These are phyloP conservation scores for Dryadomyces quercivorus DNA, from an alignment of 2,329 filamentous ascomycete genomes.

Conservation along the genomic window DNA sequence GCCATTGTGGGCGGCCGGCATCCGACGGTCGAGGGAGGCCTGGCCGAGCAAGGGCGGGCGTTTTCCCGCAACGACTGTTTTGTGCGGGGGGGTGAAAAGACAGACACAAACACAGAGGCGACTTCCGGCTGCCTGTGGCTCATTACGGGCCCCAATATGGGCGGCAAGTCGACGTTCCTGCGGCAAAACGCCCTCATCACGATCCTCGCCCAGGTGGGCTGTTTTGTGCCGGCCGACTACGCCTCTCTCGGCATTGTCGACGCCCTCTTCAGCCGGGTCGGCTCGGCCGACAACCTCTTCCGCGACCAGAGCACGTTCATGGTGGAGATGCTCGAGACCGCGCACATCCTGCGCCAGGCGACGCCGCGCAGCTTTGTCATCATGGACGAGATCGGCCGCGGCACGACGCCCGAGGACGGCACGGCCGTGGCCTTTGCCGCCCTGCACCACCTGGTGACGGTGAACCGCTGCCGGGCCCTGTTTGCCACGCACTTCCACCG, in stretches of 20 bases:
- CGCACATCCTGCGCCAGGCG: constrained; percentile 74
- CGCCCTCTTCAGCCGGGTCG: constrained; percentile 85
- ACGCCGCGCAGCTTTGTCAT: constrained; percentile 82
- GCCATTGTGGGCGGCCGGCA: constrained; percentile 79
- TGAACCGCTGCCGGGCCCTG: constrained; percentile 67
- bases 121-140: constrained; percentile 45
- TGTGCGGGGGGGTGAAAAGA: no score
- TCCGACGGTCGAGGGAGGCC: constrained; percentile 77
- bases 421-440: constrained; percentile 82
- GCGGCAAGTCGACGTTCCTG: constrained; percentile 89
- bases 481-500: constrained; percentile 95
- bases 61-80: constrained; percentile 59
- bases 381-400: constrained; percentile 95
- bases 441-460: constrained; percentile 66
- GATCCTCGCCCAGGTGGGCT: constrained; percentile 84
- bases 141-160: constrained; percentile 92
- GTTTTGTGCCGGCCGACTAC: constrained; percentile 80
- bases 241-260: constrained; percentile 88
- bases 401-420: constrained; percentile 88
- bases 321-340: constrained; percentile 98
- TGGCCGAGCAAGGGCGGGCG: constrained; percentile 53
- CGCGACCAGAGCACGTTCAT: constrained; percentile 95
- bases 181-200: constrained; percentile 92
- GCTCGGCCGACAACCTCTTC: constrained; percentile 91
- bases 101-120: not conserved